phyloP scores from a whole-genome alignment of 2,329 filamentous ascomycete genomes.

The Plenodomus tracheiphilus region DNA sequence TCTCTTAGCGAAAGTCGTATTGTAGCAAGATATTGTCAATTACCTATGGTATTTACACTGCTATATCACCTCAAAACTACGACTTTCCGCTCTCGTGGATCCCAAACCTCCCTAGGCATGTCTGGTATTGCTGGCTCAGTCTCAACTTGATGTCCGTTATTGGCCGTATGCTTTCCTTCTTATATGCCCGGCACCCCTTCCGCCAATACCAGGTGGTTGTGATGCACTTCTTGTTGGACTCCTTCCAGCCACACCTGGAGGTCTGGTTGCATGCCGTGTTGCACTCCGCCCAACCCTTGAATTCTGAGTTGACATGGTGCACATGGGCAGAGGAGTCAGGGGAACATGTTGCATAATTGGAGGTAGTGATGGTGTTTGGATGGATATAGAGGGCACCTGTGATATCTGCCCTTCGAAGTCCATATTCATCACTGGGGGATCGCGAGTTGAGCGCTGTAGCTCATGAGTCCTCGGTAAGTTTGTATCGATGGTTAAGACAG shows the following conservation, averaged over 20 bases:
- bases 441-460: not conserved
- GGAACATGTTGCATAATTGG: not conserved
- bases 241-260: not conserved
- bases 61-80: not conserved
- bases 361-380: not conserved
- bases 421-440: not conserved
- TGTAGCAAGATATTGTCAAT: too few species aligned
- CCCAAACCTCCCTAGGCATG: not conserved
- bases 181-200: not conserved
- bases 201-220: not conserved
- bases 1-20: too few species aligned
- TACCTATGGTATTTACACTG: too few species aligned
- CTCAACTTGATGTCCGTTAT: too few species aligned
- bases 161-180: not conserved
- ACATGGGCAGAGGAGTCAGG: not conserved
- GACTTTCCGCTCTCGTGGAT: not conserved
- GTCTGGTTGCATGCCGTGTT: not conserved
- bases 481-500: slow-evolving; percentile 1
- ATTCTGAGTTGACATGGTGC: not conserved
- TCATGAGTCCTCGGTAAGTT: not conserved
- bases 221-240: not conserved
- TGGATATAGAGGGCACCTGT: not conserved
- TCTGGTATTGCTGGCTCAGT: not conserved
- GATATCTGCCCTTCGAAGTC: not conserved
- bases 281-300: not conserved